phyloP scores from a whole-genome alignment of 371 early-diverging fungal species.

The Rhizopus microsporus region DNA sequence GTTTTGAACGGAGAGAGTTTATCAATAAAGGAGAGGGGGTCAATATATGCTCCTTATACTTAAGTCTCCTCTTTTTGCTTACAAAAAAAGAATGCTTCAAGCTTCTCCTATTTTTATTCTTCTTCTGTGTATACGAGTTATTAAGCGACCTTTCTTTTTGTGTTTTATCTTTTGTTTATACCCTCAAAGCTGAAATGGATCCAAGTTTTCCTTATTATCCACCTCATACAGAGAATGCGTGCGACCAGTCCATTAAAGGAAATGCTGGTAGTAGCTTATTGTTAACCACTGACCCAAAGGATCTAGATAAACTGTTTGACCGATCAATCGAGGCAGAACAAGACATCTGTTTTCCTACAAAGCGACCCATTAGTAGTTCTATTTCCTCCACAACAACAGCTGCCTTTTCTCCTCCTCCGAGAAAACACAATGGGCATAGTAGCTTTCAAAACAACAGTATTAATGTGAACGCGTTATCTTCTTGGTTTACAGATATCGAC shows the following conservation, averaged over 20 bases:
- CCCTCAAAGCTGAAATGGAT: neutral
- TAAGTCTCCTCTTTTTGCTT: neutral
- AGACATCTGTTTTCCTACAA: constrained; percentile 28
- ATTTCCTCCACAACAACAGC: neutral
- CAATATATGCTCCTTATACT: too few species aligned
- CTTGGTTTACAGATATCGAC: constrained; percentile 3
- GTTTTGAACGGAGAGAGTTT: too few species aligned
- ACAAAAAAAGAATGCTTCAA: neutral
- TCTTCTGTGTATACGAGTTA: neutral
- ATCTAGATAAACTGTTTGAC: constrained; percentile 26
- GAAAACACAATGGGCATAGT: neutral
- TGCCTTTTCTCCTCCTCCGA: neutral
- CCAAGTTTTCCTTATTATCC: constrained; percentile 3
- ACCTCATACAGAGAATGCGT: neutral
- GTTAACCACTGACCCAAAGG: constrained; percentile 16
- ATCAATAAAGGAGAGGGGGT: too few species aligned
- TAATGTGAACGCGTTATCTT: constrained; percentile 2
- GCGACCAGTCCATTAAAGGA: neutral
- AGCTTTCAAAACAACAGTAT: neutral
- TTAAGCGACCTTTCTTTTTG: neutral
- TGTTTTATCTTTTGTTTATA: constrained; percentile 5
- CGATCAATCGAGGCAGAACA: constrained; percentile 18
- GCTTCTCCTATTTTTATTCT: neutral
- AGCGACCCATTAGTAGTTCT: neutral
- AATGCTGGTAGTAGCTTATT: constrained; percentile 2